These are phyloP conservation scores for Colletotrichum kahawae DNA, from an alignment of 2,329 filamentous ascomycete species.

Conservation along the genomic window DNA sequence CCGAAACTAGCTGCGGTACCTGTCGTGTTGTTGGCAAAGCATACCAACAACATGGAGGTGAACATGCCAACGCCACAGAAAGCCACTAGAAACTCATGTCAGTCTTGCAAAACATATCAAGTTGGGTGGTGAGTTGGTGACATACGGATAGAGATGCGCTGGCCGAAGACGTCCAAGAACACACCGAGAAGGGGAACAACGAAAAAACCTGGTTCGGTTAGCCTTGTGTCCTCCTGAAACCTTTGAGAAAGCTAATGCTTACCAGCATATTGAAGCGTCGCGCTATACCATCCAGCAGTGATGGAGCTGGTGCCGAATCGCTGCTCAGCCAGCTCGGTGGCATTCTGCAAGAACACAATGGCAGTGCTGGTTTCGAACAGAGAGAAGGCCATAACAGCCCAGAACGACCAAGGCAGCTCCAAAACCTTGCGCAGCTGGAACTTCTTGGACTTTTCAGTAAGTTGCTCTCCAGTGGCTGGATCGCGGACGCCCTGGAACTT, in stretches of 20 bases:
- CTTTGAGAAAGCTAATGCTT: not conserved
- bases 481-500: slow-evolving; percentile 53
- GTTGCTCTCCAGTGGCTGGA: slow-evolving; percentile 60
- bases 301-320: slow-evolving; percentile 59
- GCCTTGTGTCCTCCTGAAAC: fast-evolving
- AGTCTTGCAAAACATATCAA: not conserved
- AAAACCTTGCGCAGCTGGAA: slow-evolving; percentile 61
- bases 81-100: slow-evolving; percentile 27
- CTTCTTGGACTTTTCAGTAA: slow-evolving; percentile 64
- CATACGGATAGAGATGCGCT: slow-evolving; percentile 49
- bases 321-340: slow-evolving; percentile 65
- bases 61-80: slow-evolving; percentile 52
- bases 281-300: slow-evolving; percentile 65
- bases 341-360: slow-evolving; percentile 59
- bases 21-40: slow-evolving; percentile 50
- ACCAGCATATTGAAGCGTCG: slow-evolving; percentile 56
- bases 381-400: slow-evolving; percentile 59
- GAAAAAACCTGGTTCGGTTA: slow-evolving; percentile 48
- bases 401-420: slow-evolving; percentile 64
- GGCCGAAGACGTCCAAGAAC: slow-evolving; percentile 61
- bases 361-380: slow-evolving; percentile 64
- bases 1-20: slow-evolving; percentile 66
- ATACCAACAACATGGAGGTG: slow-evolving; percentile 56
- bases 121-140: not conserved
- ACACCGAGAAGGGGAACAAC: slow-evolving; percentile 60